These are phyloP conservation scores for Cyphellophora attinorum DNA, from an alignment of 2,329 filamentous ascomycete species.

Conservation along the genomic window DNA sequence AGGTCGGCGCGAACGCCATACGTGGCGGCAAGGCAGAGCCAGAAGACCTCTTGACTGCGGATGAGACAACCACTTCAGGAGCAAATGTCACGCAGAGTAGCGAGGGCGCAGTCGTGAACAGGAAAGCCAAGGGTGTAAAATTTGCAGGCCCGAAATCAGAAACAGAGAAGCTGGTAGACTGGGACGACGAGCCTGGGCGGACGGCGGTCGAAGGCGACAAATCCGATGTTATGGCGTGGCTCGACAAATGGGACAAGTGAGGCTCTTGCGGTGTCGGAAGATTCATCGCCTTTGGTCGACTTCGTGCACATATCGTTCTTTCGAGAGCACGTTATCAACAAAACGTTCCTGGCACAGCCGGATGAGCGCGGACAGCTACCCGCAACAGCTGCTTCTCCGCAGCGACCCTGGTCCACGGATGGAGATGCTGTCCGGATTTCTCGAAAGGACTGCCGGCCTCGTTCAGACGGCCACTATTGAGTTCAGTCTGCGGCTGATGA, in stretches of 20 bases:
- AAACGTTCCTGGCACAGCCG: too few relatives aligned
- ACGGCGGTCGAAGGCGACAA: constrained; percentile 10
- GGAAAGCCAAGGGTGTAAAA: constrained; percentile 13
- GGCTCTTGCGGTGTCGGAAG: neutral
- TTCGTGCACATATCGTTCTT: too few relatives aligned
- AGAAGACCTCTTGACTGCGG: neutral
- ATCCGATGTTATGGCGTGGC: constrained; percentile 16
- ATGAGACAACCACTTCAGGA: neutral
- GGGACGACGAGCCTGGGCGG: constrained; percentile 17
- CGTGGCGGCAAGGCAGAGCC: constrained; percentile 7
- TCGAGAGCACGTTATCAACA: too few relatives aligned
- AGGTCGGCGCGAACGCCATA: constrained; percentile 15
- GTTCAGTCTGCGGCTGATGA: too few relatives aligned
- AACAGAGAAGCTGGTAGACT: constrained; percentile 16
- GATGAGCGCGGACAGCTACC: too few relatives aligned
- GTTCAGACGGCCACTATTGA: too few relatives aligned
- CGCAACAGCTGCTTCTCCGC: too few relatives aligned
- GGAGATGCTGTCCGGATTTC: too few relatives aligned
- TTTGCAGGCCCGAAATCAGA: constrained; percentile 10
- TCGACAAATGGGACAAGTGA: constrained; percentile 17
- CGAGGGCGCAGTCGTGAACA: constrained; percentile 10
- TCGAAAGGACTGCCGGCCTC: too few relatives aligned
- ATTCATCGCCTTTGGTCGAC: too few relatives aligned
- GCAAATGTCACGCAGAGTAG: constrained; percentile 2
- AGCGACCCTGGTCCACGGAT: too few relatives aligned